A percentile compares a stretch with the other conserved stretches of the same genome.
These are phyloP conservation scores for Oidiodendron maius DNA, from an alignment of 495 filamentous ascomycete genomes.

Conservation along the genomic window DNA sequence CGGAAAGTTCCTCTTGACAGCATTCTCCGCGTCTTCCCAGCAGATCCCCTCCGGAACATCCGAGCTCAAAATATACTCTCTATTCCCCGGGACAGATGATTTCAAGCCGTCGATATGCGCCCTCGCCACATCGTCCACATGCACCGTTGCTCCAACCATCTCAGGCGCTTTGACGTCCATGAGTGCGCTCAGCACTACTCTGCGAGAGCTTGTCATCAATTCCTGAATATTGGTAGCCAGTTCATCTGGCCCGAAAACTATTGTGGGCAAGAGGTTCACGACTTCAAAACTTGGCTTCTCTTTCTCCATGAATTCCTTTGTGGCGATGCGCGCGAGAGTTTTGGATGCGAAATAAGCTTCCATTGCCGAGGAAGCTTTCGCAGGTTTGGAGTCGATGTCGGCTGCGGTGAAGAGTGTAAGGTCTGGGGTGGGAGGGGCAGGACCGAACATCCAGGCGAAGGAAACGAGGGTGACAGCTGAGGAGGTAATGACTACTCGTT, in stretches of 20 bases:
- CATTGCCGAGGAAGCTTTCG: slow-evolving; percentile 10
- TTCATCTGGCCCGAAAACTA: slow-evolving; percentile 39
- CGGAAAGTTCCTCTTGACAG: slow-evolving; percentile 31
- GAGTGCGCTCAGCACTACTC: slow-evolving; percentile 24
- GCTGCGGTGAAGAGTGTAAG: slow-evolving; percentile 17
- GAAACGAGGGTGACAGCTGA: slow-evolving; percentile 30
- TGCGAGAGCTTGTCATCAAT: slow-evolving; percentile 26
- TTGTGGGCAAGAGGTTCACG: slow-evolving; percentile 38
- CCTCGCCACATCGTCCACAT: slow-evolving; percentile 38
- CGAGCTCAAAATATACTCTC: slow-evolving; percentile 30
- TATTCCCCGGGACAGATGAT: slow-evolving; percentile 29
- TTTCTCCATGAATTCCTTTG: slow-evolving; percentile 40
- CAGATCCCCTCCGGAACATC: slow-evolving; percentile 20
- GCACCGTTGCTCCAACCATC: slow-evolving; percentile 31
- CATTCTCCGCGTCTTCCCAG: slow-evolving; percentile 39
- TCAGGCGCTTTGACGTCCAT: slow-evolving; percentile 23
- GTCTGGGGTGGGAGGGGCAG: slow-evolving; percentile 19
- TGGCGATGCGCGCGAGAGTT: slow-evolving; percentile 31
- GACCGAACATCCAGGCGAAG: slow-evolving; percentile 23
- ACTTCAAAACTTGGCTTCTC: too few relatives aligned
- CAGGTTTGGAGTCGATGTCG: slow-evolving; percentile 14
- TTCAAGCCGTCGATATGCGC: slow-evolving; percentile 36
- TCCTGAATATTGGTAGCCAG: slow-evolving; percentile 27
- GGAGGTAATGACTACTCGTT: slow-evolving; percentile 38
- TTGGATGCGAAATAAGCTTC: slow-evolving; percentile 24